Evolutionary conservation across 164 flowering plant genomes (phyloP).

Genomic region (Amborella trichopoda): DNA sequence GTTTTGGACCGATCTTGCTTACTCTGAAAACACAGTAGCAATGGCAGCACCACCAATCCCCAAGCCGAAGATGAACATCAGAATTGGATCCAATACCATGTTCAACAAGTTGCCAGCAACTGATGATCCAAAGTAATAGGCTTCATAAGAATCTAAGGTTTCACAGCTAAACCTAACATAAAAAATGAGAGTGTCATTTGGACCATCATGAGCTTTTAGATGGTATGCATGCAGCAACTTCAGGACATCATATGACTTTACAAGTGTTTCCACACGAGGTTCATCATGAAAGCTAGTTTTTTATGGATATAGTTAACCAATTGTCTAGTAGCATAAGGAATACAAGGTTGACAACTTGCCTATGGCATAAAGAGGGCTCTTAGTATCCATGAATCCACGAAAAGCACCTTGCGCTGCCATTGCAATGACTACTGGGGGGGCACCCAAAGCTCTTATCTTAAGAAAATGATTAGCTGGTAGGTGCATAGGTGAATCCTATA

Average conservation of each 20-base stretch:
- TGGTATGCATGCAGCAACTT: too few relatives aligned
- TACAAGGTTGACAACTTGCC: conserved; percentile 31
- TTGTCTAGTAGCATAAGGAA: neutral
- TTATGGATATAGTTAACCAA: neutral
- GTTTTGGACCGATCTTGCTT: conserved; percentile 52
- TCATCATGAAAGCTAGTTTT: too few relatives aligned
- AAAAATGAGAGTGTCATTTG: too few relatives aligned
- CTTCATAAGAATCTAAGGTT: neutral
- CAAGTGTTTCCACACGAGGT: too few relatives aligned
- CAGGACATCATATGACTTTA: too few relatives aligned
- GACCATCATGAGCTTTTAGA: too few relatives aligned
- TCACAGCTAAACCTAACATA: too few relatives aligned
- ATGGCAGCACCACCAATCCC: conserved; percentile 91
- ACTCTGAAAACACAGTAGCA: conserved; percentile 94
- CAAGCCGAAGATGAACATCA: conserved; percentile 55
- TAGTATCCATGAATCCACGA: conserved; percentile 95
- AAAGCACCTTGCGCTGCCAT: conserved; percentile 96
- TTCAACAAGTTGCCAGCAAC: conserved; percentile 84
- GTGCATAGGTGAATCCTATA: conserved; percentile 89
- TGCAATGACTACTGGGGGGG: conserved; percentile 85
- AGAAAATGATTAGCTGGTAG: conserved; percentile 78
- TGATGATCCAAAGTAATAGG: conserved; percentile 14
- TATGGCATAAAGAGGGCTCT: conserved; percentile 88
- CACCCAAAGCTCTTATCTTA: conserved; percentile 73
- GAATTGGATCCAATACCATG: conserved; percentile 57